Evolutionary conservation across 305 asterid species (phyloP), one percentile per base, ranked within the genome.

Genomic region (Salvia sclarea): DNA sequence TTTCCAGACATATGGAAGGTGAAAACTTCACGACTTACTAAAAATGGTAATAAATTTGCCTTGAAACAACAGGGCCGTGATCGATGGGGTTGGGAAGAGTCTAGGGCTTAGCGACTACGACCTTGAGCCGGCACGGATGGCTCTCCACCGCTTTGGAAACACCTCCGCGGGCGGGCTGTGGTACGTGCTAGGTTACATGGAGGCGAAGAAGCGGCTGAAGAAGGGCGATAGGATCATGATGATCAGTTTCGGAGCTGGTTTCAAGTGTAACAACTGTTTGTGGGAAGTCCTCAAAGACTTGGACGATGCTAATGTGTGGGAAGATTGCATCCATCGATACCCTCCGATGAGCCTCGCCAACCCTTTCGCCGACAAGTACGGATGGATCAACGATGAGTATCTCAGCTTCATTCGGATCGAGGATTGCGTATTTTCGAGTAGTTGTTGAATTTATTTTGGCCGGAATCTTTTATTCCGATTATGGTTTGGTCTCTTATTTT

Each of bases 151-250:
- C 6, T 86, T 77, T 38, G 92, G 89, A 0, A 83, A 86, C 80
- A 83, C 84, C 4, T 78, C 86, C 10, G 86, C 89, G 0, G 85
- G 89, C 3, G 83, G 86, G 1, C 69, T 86, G 0, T 86, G 92
- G 92, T 86, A 83, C 54, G 92, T 83, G 35, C 45, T 83, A 12
- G 85, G 85, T 3, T 85, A 85, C 76, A 85, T 85, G 91, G 89
- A 86, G 76, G 92, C 85, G 6, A 84, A 81, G 68, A 78, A 75
- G 77, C 68, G 88, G 75, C 71, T 86, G 3, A 84, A 78, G 75
- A 84, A 70, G 71, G 90, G 93, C 0, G 88, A 84, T 16, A 69
- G 75, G 10, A 60, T 84, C 2, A 5, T 83, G 59, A 83, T 83
- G 88, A 70, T 85, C 8, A 76, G 88, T 13, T 70, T 85, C 2